These are phyloP conservation scores for Lentinula aciculospora DNA, from an alignment of 768 basidiomycete genomes.

Conservation along the genomic window DNA sequence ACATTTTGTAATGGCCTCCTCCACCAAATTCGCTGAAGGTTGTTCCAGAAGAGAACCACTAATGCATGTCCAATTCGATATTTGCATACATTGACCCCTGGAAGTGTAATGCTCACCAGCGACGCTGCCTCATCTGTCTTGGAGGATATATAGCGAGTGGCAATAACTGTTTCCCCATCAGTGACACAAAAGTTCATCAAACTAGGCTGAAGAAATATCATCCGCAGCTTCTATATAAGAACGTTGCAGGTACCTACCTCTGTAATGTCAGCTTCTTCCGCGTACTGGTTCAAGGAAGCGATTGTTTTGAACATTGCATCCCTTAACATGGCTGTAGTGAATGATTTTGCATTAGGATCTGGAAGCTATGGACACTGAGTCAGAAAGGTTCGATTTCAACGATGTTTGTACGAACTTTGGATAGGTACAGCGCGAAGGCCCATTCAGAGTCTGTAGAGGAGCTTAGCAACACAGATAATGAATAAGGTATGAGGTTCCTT, in stretches of 20 bases:
- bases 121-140: conserved; percentile 90
- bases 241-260: conserved; percentile 43
- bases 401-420: conserved; percentile 45
- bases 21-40: conserved; percentile 9
- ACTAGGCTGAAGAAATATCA: conserved; percentile 51
- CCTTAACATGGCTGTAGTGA: conserved; percentile 66
- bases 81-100: background rate
- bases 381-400: background rate
- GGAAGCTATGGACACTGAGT: conserved; percentile 50
- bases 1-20: conserved; percentile 68
- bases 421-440: conserved; percentile 90
- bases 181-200: conserved; percentile 96
- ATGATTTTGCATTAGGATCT: conserved; percentile 69
- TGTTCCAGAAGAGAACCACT: conserved; percentile 87
- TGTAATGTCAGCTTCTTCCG: conserved; percentile 64
- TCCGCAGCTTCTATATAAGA: background rate
- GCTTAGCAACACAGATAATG: conserved; percentile 2
- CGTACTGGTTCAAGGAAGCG: conserved; percentile 66
- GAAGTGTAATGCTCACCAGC: conserved; percentile 39
- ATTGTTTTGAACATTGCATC: conserved; percentile 90
- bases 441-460: conserved; percentile 79
- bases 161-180: conserved; percentile 91
- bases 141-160: conserved; percentile 92
- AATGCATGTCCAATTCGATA: conserved; percentile 20
- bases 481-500: conserved; percentile 11